Percentiles rank a stretch among this genome's conserved stretches.
Evolutionary conservation across 2,329 filamentous ascomycete species (phyloP).

Genomic region (Beauveria varroae): DNA sequence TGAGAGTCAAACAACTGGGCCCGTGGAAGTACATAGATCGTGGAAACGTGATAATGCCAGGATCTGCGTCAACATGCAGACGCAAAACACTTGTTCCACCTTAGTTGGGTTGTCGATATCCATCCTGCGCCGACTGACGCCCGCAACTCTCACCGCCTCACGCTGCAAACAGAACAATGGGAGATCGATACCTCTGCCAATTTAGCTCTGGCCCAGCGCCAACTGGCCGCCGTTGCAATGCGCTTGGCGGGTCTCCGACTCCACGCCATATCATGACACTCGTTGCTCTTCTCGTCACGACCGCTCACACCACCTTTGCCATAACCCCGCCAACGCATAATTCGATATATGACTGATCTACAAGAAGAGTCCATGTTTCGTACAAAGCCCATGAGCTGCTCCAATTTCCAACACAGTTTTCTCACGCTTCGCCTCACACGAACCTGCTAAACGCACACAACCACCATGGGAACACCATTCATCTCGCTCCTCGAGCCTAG

Average conservation of each 20-base stretch:
- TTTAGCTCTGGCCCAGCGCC: background rate
- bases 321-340: background rate
- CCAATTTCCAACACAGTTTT: background rate
- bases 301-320: background rate
- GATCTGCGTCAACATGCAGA: background rate
- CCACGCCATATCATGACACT: conserved; percentile 4
- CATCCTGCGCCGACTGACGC: background rate
- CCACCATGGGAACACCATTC: conserved; percentile 42
- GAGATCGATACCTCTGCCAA: background rate
- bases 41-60: background rate
- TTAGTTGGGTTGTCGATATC: background rate
- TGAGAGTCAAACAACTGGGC: too few species aligned
- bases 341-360: background rate
- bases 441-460: background rate
- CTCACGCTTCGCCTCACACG: background rate
- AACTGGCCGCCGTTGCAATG: background rate
- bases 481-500: conserved; percentile 40
- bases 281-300: background rate
- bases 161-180: background rate
- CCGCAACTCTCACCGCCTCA: conserved; percentile 1
- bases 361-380: background rate
- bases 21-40: background rate
- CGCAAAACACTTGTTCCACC: background rate
- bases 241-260: conserved; percentile 4
- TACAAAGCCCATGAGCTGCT: background rate